phyloP scores from a whole-genome alignment of 345 rosid species.

The Toxicodendron radicans region DNA sequence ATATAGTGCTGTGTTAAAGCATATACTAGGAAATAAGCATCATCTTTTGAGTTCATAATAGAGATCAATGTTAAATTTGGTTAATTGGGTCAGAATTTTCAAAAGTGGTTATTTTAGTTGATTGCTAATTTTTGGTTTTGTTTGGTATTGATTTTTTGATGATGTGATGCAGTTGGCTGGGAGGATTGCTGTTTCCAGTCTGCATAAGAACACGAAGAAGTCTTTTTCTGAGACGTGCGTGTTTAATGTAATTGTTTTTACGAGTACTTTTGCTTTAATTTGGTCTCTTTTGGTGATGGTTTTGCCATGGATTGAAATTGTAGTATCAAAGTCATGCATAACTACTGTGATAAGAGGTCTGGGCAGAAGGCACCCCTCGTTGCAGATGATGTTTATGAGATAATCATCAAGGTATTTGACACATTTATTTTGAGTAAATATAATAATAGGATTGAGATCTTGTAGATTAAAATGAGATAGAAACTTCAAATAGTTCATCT shows the following conservation, averaged over 20 bases:
- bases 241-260: slow-evolving; percentile 2
- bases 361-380: slow-evolving; percentile 67
- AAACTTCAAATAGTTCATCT: too few species aligned
- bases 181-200: slow-evolving; percentile 86
- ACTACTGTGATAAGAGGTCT: slow-evolving; percentile 66
- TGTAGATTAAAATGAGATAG: too few species aligned
- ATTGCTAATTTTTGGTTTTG: background rate
- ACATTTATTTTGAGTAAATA: background rate
- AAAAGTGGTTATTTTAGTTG: too few species aligned
- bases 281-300: background rate
- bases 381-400: slow-evolving; percentile 83
- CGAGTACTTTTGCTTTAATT: background rate
- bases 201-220: slow-evolving; percentile 86
- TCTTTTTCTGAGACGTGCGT: slow-evolving; percentile 89
- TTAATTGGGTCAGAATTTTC: too few species aligned
- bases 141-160: background rate
- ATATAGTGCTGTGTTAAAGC: too few species aligned
- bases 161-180: slow-evolving; percentile 72
- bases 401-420: slow-evolving; percentile 64
- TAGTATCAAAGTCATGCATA: slow-evolving; percentile 71
- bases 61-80: too few species aligned
- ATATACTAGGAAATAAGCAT: too few species aligned
- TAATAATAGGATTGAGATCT: too few species aligned
- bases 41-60: too few species aligned
- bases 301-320: slow-evolving; percentile 15